A percentile compares a stretch with the other conserved stretches of the same genome.
Conservation (phyloP, 2,329 filamentous ascomycete genomes). For the Trichophyton verrucosum region DNA sequence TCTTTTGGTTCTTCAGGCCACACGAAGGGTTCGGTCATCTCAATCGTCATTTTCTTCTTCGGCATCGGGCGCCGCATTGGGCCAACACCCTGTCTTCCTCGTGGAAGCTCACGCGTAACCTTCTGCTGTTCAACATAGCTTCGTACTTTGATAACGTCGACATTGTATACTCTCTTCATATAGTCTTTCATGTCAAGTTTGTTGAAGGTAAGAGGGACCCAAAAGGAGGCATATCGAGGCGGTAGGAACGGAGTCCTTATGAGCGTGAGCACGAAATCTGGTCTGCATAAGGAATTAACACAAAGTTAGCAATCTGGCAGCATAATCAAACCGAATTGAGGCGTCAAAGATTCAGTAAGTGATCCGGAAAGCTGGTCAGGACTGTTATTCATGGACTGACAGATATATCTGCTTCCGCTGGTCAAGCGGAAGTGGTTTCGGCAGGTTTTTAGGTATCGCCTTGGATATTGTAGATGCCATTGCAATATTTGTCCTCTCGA, state of each 20-base stretch:
- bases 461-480: slow-evolving; percentile 2
- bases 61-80: slow-evolving; percentile 57
- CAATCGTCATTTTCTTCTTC: slow-evolving; percentile 88
- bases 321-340: background rate
- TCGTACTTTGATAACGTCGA: slow-evolving; percentile 60
- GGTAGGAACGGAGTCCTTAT: slow-evolving; percentile 60
- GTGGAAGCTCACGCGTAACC: slow-evolving; percentile 35
- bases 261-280: slow-evolving; percentile 68
- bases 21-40: slow-evolving; percentile 75
- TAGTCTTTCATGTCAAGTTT: slow-evolving; percentile 97
- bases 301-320: background rate
- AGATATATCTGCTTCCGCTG: slow-evolving; percentile 35
- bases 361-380: background rate
- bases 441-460: background rate
- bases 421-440: slow-evolving; percentile 9
- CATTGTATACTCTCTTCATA: slow-evolving; percentile 71
- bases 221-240: slow-evolving; percentile 75
- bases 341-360: background rate
- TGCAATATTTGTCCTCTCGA: background rate
- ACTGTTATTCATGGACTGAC: slow-evolving; percentile 21
- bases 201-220: slow-evolving; percentile 81
- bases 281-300: slow-evolving; percentile 41
- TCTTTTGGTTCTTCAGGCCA: slow-evolving; percentile 64
- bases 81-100: slow-evolving; percentile 34
- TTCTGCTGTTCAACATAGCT: slow-evolving; percentile 65